A percentile compares a stretch with the other conserved stretches of the same genome.
phyloP scores from a whole-genome alignment of 1,139 yeast genomes.

The Blastobotrys arbuscula region DNA sequence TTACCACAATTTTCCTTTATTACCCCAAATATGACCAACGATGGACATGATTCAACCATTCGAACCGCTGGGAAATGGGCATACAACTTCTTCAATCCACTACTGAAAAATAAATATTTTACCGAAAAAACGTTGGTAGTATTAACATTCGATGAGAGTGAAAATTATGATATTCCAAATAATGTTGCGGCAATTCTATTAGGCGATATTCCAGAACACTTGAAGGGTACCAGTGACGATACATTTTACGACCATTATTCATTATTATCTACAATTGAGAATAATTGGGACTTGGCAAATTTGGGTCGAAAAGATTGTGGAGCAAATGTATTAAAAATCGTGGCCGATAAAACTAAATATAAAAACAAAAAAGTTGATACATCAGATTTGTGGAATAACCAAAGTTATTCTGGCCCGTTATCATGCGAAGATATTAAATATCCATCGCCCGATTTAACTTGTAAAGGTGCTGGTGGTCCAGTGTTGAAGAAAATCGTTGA shows the following conservation, averaged over 20 bases:
- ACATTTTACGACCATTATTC: constrained; percentile 48
- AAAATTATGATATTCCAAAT: constrained; percentile 39
- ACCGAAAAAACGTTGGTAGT: constrained; percentile 41
- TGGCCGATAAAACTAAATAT: constrained; percentile 37
- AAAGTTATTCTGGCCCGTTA: constrained; percentile 39
- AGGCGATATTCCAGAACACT: constrained; percentile 40
- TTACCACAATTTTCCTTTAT: constrained; percentile 47
- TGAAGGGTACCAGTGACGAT: constrained; percentile 39
- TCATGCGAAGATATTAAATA: constrained; percentile 32
- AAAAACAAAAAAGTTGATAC: constrained; percentile 37
- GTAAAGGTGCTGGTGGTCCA: constrained; percentile 39
- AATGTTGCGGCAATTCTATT: constrained; percentile 40
- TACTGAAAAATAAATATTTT: constrained; percentile 40
- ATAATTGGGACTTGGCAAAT: constrained; percentile 43
- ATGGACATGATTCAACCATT: constrained; percentile 45
- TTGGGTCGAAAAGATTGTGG: constrained; percentile 45
- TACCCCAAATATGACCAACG: constrained; percentile 48
- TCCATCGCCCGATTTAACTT: constrained; percentile 39
- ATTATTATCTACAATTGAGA: constrained; percentile 41
- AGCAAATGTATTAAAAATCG: constrained; percentile 42
- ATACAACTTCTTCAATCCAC: constrained; percentile 39
- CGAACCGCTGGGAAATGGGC: constrained; percentile 43
- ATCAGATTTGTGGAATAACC: constrained; percentile 37
- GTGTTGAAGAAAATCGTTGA: constrained; percentile 8
- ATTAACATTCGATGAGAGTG: constrained; percentile 46